Evolutionary conservation across 169 alveolate species (phyloP), one percentile per base, ranked within the genome.

Genomic region (Besnoitia besnoiti): DNA sequence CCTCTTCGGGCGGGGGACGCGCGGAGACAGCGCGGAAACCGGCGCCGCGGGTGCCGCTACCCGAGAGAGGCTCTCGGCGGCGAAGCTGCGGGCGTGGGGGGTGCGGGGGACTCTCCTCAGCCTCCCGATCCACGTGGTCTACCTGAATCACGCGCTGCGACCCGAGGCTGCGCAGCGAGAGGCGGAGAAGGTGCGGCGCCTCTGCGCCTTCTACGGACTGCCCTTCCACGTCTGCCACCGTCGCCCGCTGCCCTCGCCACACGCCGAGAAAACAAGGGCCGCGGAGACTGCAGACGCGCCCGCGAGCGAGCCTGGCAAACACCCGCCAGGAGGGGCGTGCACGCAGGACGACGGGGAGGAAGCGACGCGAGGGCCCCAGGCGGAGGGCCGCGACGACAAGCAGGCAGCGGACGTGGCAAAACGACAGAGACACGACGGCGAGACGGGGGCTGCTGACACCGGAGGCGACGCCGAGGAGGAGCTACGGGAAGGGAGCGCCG

Each of bases 91-190:
- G 14, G 33, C 67, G 82, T 24, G 79, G 79, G 5, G 79, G 79
- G 35, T 62, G 44, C 79, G 79, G 44, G 19, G 35, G 5, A 27
- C 35, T 24, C 39, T 62, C 19, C 33, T 33, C 44, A 10, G 35
- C 14, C 39, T 62, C 39, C 79, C 79, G 14, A 37, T n/a, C 30
- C 82, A 73, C 46, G 82, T 73, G 10, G 93, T 89, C 7, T 89
- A 89, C 67, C 75, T 89, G 33, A 61, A 89, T 33, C 93, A 89
- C 55, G 50, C 59, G 55, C 89, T 73, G n/a, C 5, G 93, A 37
- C 89, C 88, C 82, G 46, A 33, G 84, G 88, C 79, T 30, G 50
- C 89, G 24, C 50, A 49, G 77, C 37, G 19, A n/a, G 93, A 89
- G 55, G 59, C 79, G 89, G 76, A 73, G 93, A 73, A 49, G 19